These are phyloP conservation scores for Petasospora fabianii DNA, from an alignment of 1,139 yeast genomes.

Conservation along the genomic window DNA sequence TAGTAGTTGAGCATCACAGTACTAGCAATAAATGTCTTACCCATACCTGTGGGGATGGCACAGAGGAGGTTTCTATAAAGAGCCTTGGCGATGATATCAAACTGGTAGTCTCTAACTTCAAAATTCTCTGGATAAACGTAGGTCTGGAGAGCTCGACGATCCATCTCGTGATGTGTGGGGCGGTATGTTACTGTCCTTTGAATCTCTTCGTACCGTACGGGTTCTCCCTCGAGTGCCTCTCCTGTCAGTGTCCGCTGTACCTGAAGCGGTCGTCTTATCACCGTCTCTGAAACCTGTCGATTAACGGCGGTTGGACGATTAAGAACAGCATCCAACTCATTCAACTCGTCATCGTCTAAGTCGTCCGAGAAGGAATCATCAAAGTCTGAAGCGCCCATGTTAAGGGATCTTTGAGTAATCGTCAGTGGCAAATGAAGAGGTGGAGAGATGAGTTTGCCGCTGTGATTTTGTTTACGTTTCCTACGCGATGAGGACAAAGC, in stretches of 20 bases:
- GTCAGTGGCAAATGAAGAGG: too few species aligned
- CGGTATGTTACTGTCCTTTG: slow-evolving; percentile 31
- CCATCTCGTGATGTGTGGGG: slow-evolving; percentile 50
- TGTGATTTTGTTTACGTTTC: too few species aligned
- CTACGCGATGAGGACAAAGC: too few species aligned
- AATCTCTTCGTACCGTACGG: slow-evolving; percentile 33
- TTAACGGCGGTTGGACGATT: slow-evolving; percentile 27
- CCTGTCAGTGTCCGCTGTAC: slow-evolving; percentile 36
- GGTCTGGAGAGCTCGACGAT: slow-evolving; percentile 37
- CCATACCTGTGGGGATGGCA: slow-evolving; percentile 96
- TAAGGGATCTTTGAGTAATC: too few species aligned
- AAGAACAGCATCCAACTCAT: slow-evolving; percentile 26
- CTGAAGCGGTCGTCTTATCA: slow-evolving; percentile 28
- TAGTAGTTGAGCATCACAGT: slow-evolving; percentile 88
- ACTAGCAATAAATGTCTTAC: slow-evolving; percentile 94
- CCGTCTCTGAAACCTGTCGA: slow-evolving; percentile 29
- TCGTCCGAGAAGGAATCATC: slow-evolving; percentile 20
- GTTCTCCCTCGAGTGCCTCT: slow-evolving; percentile 28
- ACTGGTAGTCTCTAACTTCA: slow-evolving; percentile 84
- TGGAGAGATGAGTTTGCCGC: too few species aligned
- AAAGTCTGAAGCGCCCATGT: slow-evolving; percentile 11
- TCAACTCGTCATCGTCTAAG: slow-evolving; percentile 32
- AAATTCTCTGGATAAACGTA: slow-evolving; percentile 85
- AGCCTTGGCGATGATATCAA: slow-evolving; percentile 69
- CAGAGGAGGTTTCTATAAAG: slow-evolving; percentile 73